A percentile compares a stretch with the other conserved stretches of the same genome.
Conservation (phyloP, 495 filamentous ascomycete species). For the Podospora comata region DNA sequence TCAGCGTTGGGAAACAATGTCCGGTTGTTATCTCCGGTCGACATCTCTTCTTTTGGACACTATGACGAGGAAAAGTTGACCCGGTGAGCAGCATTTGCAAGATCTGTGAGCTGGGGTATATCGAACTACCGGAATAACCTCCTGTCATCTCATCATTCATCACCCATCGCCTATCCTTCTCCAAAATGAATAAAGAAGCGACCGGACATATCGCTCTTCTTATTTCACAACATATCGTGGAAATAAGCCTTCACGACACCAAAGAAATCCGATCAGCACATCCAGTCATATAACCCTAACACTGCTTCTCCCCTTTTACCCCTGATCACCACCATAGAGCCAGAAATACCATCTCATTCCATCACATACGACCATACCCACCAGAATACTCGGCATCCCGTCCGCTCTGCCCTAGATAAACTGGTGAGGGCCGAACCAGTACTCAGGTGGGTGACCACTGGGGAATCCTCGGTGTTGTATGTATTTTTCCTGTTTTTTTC, state of each 20-base stretch:
- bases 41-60: neutral
- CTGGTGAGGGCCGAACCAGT: conserved; percentile 4
- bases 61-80: neutral
- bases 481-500: neutral
- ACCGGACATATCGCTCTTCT: neutral
- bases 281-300: neutral
- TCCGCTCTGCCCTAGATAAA: conserved; percentile 51
- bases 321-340: neutral
- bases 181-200: neutral
- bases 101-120: neutral
- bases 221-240: neutral
- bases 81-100: neutral
- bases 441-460: neutral
- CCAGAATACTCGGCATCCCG: conserved; percentile 47
- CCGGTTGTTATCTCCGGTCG: neutral
- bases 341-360: neutral
- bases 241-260: neutral
- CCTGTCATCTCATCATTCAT: neutral
- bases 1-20: neutral
- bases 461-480: neutral
- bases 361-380: neutral
- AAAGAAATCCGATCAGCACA: neutral
- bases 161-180: neutral
- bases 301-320: neutral
- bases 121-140: neutral